Percentiles rank a stretch among this genome's conserved stretches.
Evolutionary conservation across 2,329 filamentous ascomycete species (phyloP).

Genomic region (Cercospora brassicicola): DNA sequence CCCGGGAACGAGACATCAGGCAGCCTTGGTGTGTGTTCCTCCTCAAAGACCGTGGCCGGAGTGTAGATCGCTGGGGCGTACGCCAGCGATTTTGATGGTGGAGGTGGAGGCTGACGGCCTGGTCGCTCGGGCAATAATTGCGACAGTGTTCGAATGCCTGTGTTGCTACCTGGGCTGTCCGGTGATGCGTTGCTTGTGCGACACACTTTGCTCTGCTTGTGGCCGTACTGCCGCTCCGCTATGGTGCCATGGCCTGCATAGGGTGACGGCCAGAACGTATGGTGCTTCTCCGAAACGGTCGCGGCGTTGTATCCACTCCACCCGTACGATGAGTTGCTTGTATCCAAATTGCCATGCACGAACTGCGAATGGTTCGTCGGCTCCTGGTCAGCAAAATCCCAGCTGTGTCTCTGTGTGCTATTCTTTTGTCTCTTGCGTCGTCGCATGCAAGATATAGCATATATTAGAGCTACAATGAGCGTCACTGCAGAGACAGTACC

Average conservation of each 20-base stretch:
- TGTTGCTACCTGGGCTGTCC: constrained; percentile 27
- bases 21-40: constrained; percentile 30
- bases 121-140: constrained; percentile 39
- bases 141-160: constrained; percentile 33
- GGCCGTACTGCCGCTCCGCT: constrained; percentile 7
- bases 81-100: constrained; percentile 19
- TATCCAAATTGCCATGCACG: background rate
- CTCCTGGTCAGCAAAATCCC: constrained; percentile 39
- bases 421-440: constrained; percentile 22
- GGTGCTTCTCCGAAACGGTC: constrained; percentile 19
- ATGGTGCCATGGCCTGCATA: background rate
- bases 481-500: constrained; percentile 35
- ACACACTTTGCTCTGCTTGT: background rate
- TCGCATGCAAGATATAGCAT: constrained; percentile 26
- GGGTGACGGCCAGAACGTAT: constrained; percentile 25
- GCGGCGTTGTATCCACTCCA: background rate
- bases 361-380: constrained; percentile 32
- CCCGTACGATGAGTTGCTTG: background rate
- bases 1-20: constrained; percentile 18
- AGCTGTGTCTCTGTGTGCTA: constrained; percentile 29
- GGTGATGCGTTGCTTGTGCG: constrained; percentile 18
- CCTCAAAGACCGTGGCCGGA: constrained; percentile 38
- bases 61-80: constrained; percentile 27
- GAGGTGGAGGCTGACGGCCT: constrained; percentile 19
- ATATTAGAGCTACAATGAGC: constrained; percentile 29